Percentiles rank a stretch among this genome's conserved stretches.
These are phyloP conservation scores for Trichosporon sp. DNA, from an alignment of 1,284 basidiomycete genomes.

Conservation along the genomic window DNA sequence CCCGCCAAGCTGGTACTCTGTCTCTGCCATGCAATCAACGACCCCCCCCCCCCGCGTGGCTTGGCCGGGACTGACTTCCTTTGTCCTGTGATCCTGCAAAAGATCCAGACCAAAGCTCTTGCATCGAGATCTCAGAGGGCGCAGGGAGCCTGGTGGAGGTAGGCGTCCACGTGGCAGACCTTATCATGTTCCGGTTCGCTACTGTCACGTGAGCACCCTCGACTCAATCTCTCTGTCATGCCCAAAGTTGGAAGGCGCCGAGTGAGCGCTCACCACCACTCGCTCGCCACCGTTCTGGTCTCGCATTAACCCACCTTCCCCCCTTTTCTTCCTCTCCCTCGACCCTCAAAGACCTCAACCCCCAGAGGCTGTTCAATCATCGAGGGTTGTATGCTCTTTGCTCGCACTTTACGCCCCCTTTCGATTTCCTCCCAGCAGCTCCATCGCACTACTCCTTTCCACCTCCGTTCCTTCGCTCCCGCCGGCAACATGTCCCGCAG, in stretches of 20 bases:
- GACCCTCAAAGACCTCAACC: neutral
- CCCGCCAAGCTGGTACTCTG: too few relatives aligned
- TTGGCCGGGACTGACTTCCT: neutral
- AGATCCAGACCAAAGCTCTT: neutral
- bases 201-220: neutral
- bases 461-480: neutral
- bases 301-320: neutral
- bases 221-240: neutral
- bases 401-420: conserved; percentile 14
- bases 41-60: neutral
- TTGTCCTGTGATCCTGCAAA: neutral
- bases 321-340: neutral
- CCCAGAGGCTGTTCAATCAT: neutral
- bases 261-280: neutral
- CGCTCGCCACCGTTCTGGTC: neutral
- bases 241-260: neutral
- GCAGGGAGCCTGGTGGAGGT: neutral
- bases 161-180: neutral
- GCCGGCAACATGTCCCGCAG: conserved; percentile 30
- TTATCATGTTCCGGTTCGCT: neutral
- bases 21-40: too few relatives aligned
- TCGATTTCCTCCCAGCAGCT: conserved; percentile 4
- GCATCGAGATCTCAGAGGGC: too few relatives aligned
- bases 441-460: neutral
- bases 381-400: conserved; percentile 22